Base-by-base conservation (phyloP, 2,329 filamentous ascomycete genomes). In the Monosporascus sp. region DNA sequence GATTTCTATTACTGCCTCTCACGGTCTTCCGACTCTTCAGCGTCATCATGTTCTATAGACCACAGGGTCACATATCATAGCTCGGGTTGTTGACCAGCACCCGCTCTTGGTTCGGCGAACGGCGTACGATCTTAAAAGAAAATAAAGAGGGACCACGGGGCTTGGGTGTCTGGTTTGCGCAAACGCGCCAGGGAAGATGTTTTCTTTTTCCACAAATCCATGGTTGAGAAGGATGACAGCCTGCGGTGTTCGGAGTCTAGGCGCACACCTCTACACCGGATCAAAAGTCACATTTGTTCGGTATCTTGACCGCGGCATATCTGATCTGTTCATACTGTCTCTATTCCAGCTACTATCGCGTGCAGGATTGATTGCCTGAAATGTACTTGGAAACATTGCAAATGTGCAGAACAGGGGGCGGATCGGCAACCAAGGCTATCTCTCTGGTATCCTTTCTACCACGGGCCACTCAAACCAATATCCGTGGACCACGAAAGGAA, bases 51-150 rank as follows among this genome's bases (percentile, higher is more conserved):
- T 60, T 57, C 56, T 60, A 64, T 60, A 56, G 54, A 53, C 58
- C 54, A 55, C 54, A 60, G 53, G 53, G 51, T 60, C 60, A 59
- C 43, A 46, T 46, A 24, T 46, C 43, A 46, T 27, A 24, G 43
- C 43, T 31, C 17, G 24, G 43, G 43, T 46, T 46, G 43, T 46
- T 46, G 43, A 22, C 43, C 24, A 46, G 43, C 43, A 58, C 62
- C 65, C 63, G 63, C 62, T 68, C 64, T 64, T 62, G 62, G 66
- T 58, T 60, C 62, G 71, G 71, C 70, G 71, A 72, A 73, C 64
- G 71, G 71, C 70, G 71, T 68, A 73, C 67, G 66, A 70, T 69
- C 59, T 64, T 67, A 70, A 67, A 70, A 60, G 36, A 50, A 57
- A 59, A 59, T 54, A 61, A 60, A 65, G 64, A 64, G 65, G 66